Base-by-base conservation (phyloP, 108 stramenopile genomes). In the Skeletonema marinoi region DNA sequence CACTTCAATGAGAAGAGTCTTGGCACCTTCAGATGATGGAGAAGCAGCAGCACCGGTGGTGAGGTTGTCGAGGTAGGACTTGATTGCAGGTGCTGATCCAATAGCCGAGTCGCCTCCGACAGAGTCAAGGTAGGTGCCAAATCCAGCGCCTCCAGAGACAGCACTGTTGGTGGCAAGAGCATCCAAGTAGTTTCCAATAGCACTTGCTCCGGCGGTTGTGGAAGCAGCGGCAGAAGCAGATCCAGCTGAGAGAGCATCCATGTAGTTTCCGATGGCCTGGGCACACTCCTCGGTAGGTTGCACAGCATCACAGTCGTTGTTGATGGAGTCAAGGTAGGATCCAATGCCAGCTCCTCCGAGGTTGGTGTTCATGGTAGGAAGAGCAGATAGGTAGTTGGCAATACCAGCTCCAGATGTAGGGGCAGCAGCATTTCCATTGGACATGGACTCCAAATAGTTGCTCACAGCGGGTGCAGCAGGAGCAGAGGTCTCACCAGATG, bases 121-220 rank as follows among this genome's bases (percentile, higher is more conserved):
- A 33, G 60, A 60, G 32, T 46, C 44, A 4, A 46, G 44, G 44
- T 46, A 46, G 44, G 44, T 11, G 11, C 9, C 44, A 46, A 46
- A 46, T 0, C 48, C 60, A 3, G 44, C 30, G 2, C 60, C 60
- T 42, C 71, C 70, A 48, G 78, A 42, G 58, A 48, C 58, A 21
- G 70, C 51, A 38, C 58, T 60, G 58, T 59, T 59, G 41, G 66
- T 51, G 30, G 73, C 65, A 63, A 81, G 75, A 39, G 76, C 70
- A 50, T 81, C 80, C 12, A 81, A 62, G 42, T 81, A 81, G 44
- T 64, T 70, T 7, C 80, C 80, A 65, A 81, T 81, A 12, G 39
- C 36, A 17, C 65, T 21, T 6, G 76, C 75, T 9, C 65, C 74
- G 17, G 17, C 68, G 4, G 32, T 67, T 6, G 66, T 60, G 1